Base-by-base conservation (phyloP, 192 early-diverging fungal species). In the Polychytrium aggregatum region DNA sequence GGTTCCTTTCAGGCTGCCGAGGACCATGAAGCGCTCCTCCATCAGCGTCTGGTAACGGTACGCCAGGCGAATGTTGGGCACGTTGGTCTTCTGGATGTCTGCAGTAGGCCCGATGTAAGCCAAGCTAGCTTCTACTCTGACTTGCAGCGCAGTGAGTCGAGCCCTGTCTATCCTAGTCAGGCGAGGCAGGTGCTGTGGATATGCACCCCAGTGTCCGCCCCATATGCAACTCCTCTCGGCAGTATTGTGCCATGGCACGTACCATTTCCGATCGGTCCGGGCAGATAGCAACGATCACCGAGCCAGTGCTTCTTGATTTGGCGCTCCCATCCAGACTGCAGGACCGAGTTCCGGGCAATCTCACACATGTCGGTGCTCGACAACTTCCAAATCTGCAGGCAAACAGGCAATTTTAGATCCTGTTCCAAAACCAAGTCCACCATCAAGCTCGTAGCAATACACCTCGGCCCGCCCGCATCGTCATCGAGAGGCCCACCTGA, bases 301-400 rank as follows among this genome's bases (percentile, higher is more conserved):
- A 97, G 64, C 89, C 90, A 97, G 46, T 85, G 86, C 26, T 81
- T 77, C 73, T 94, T 97, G 54, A 91, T 67, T 44, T 77, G 65
- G 37, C 79, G 72, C 55, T 97, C 92, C 70, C 83, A 97, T 2
- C 92, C 92, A 66, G 82, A 84, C 56, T 93, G 90, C 8, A 86
- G 58, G 2, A 87, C 83, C 29, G 85, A 88, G 67, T 93, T 92
- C 44, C 88, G 76, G 0, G 92, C 86, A 45, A 97, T 71, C 59
- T 97, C 92, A 60, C 90, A 92, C 88, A 94, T 91, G 55, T 97
- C 92, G 2, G 82, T 72, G 17, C 76, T 64, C n/a, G 86, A 86
- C 22, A 88, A 65, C 57, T 93, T 93, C 86, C 86, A 97, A 48
- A 97, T 97, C 81, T 83, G 56, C 10, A 1, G 10, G 4, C 21